Percentiles rank a stretch among this genome's conserved stretches.
phyloP scores from a whole-genome alignment of 2,329 filamentous ascomycete species.

The Sporothrix curviconia region DNA sequence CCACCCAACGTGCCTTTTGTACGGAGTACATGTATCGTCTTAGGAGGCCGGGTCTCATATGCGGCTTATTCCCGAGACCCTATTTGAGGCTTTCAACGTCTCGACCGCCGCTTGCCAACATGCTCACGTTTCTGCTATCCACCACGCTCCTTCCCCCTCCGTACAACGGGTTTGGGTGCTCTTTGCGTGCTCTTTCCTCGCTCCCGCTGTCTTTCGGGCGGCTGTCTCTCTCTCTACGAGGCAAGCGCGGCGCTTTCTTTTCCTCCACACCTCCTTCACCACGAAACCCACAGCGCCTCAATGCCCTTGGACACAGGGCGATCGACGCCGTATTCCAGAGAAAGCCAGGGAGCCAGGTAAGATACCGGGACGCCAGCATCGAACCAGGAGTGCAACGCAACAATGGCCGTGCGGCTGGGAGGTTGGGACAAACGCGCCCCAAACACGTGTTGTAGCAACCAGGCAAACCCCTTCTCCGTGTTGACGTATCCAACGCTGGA shows the following conservation, averaged over 20 bases:
- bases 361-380: neutral
- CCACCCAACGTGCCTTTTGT: too few relatives aligned
- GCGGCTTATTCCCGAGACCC: constrained; percentile 11
- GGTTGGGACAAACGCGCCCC: neutral
- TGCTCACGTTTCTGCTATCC: too few relatives aligned
- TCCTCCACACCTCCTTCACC: constrained; percentile 1
- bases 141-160: too few relatives aligned
- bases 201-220: too few relatives aligned
- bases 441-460: neutral
- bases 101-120: too few relatives aligned
- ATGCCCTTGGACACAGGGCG: neutral
- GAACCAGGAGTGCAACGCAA: neutral
- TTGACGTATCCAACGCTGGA: neutral
- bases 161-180: too few relatives aligned
- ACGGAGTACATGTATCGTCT: neutral
- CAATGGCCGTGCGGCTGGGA: neutral
- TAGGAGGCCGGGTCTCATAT: neutral
- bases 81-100: too few relatives aligned
- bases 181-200: too few relatives aligned
- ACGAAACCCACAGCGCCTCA: neutral
- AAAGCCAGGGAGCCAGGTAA: neutral
- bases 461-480: neutral
- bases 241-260: neutral
- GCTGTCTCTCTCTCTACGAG: neutral
- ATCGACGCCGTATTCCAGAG: neutral